Evolutionary conservation across 331 rosid species (phyloP).

Genomic region (Ulmus americana): DNA sequence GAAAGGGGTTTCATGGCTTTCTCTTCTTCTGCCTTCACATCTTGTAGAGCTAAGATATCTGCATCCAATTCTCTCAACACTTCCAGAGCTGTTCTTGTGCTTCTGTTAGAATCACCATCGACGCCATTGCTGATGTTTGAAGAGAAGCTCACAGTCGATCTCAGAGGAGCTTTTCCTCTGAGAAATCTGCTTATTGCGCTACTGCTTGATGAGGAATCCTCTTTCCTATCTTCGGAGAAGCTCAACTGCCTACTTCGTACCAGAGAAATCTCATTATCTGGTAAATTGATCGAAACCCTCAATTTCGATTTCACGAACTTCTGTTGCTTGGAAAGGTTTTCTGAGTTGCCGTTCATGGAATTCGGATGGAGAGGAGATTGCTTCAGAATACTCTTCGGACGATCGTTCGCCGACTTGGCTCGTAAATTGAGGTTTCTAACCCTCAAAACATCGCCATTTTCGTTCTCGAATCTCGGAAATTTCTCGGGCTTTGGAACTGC

Average conservation of each 20-base stretch:
- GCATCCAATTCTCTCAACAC: slow-evolving; percentile 79
- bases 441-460: slow-evolving; percentile 27
- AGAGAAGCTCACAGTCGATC: slow-evolving; percentile 28
- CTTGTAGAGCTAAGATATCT: slow-evolving; percentile 76
- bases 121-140: slow-evolving; percentile 1
- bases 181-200: slow-evolving; percentile 2
- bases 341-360: slow-evolving; percentile 23
- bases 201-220: slow-evolving; percentile 10
- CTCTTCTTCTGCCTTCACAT: slow-evolving; percentile 95
- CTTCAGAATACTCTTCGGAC: slow-evolving; percentile 73
- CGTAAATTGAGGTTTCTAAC: slow-evolving; percentile 16
- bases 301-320: slow-evolving; percentile 43
- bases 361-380: slow-evolving; percentile 51
- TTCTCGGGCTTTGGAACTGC: slow-evolving; percentile 44
- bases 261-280: slow-evolving; percentile 81
- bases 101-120: slow-evolving; percentile 14
- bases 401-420: slow-evolving; percentile 41
- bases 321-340: slow-evolving; percentile 29
- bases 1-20: slow-evolving; percentile 88
- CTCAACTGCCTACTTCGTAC: slow-evolving; percentile 52
- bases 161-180: slow-evolving; percentile 26
- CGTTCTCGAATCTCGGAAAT: slow-evolving; percentile 18
- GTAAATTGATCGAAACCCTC: slow-evolving; percentile 81
- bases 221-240: slow-evolving; percentile 49
- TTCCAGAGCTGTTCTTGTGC: slow-evolving; percentile 55